Base-by-base conservation (phyloP, 2,329 filamentous ascomycete genomes). In the Cordyceps militaris region DNA sequence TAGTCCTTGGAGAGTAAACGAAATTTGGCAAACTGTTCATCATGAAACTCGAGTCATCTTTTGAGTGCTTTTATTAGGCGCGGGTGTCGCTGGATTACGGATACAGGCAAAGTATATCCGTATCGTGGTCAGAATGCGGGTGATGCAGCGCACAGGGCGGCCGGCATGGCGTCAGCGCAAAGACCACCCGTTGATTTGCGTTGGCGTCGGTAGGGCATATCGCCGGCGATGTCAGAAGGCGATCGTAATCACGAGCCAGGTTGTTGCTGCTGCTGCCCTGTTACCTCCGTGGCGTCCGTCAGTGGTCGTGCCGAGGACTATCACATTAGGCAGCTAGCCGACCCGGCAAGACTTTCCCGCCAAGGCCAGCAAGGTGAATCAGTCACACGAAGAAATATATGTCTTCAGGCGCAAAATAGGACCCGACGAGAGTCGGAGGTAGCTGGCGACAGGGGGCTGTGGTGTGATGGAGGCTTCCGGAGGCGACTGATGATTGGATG, bases 101-200 rank as follows among this genome's bases (percentile, higher is more conserved):
- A 6, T 36, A 14, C 10, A 16, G 13, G 53, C 23, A 47, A 56
- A 48, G 43, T 43, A 48, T 21, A 40, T 56, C n/a, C 32, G 53
- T 26, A n/a, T n/a, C n/a, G n/a, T 19, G 36, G 13, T 26, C 14
- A 50, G 54, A 49, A 56, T 49, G 54, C 46, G 54, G 54, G 36
- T 26, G 36, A 49, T 43, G 54, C 54, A 56, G 46, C 44, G 54
- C 44, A 49, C 54, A 56, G 54, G 46, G n/a, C 43, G 30, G 4
- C 34, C 4, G 23, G 26, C 34, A 42, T 43, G 54, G 44, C 54
- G 54, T 49, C 32, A 49, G 44, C 34, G 54, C 44, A 56, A 11
- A 28, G 53, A n/a, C 53, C 53, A 48, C 53, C 11, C 7, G 21
- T 42, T 30, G 13, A 42, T 30, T 21, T 30, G 51, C n/a, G 26